Conservation (phyloP, 2,329 filamentous ascomycete species). For the Phyllosticta capitalensis region DNA sequence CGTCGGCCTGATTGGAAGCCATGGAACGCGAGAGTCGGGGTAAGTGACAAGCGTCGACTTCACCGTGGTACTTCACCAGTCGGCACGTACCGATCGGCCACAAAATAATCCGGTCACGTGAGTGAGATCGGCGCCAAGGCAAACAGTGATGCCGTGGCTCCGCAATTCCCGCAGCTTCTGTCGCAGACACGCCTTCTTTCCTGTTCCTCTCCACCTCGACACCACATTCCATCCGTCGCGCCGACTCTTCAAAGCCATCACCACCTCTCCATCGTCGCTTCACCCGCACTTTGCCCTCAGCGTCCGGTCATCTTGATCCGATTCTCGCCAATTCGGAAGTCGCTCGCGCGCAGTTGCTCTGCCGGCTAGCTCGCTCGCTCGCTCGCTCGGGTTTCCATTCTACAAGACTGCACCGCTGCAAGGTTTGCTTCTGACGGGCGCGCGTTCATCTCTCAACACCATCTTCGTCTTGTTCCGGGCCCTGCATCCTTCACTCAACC, state of each 20-base stretch:
- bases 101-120: neutral
- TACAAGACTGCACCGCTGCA: conserved; percentile 2
- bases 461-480: conserved; percentile 10
- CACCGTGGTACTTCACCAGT: too few species aligned
- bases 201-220: neutral
- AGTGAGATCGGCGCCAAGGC: neutral
- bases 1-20: neutral
- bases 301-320: conserved; percentile 11
- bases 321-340: conserved; percentile 18
- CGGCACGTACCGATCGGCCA: too few species aligned
- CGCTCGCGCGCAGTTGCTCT: conserved; percentile 23
- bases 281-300: neutral
- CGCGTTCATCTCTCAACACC: conserved; percentile 6
- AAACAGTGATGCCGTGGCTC: neutral
- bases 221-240: neutral
- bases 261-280: neutral
- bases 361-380: conserved; percentile 14
- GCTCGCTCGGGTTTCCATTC: conserved; percentile 16
- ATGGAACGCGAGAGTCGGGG: neutral
- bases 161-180: neutral
- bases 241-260: neutral
- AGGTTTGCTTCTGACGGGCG: conserved; percentile 12
- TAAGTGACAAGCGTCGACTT: neutral
- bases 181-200: neutral
- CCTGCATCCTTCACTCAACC: conserved; percentile 10